These are phyloP conservation scores for Cucumis melo DNA, from an alignment of 306 rosid genomes.

Conservation along the genomic window DNA sequence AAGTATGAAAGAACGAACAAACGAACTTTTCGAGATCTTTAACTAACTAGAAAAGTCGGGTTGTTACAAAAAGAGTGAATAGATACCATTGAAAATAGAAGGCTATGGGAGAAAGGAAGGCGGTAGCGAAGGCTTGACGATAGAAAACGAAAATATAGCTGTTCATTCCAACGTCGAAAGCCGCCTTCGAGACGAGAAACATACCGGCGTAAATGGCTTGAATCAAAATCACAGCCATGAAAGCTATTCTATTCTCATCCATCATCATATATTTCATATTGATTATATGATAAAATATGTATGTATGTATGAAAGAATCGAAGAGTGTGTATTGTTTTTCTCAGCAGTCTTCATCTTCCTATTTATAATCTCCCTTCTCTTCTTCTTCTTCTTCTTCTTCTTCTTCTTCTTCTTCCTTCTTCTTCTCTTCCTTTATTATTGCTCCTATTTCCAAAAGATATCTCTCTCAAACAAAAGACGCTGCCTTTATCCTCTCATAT, in stretches of 20 bases:
- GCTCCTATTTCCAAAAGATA: background rate
- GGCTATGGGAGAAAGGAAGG: constrained; percentile 42
- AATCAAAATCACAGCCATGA: constrained; percentile 27
- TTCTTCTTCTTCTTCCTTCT: too few species aligned
- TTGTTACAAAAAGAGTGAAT: too few species aligned
- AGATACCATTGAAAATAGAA: constrained; percentile 41
- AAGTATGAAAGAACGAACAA: too few species aligned
- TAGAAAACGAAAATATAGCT: constrained; percentile 58
- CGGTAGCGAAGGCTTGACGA: constrained; percentile 51
- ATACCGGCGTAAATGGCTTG: constrained; percentile 56
- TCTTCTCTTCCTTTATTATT: background rate
- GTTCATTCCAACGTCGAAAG: constrained; percentile 77
- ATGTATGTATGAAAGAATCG: too few species aligned
- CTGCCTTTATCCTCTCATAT: background rate
- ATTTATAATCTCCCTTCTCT: too few species aligned
- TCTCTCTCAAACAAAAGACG: background rate
- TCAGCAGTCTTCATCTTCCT: too few species aligned
- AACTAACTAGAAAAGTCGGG: too few species aligned
- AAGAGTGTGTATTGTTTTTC: too few species aligned
- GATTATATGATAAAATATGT: too few species aligned
- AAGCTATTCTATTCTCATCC: constrained; percentile 17
- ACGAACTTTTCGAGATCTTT: too few species aligned
- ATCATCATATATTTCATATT: background rate
- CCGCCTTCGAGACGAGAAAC: constrained; percentile 17
- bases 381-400: too few species aligned